A percentile compares a stretch with the other conserved stretches of the same genome.
phyloP scores from a whole-genome alignment of 2,329 filamentous ascomycete species.

The Cylindrodendrum hubeiense region DNA sequence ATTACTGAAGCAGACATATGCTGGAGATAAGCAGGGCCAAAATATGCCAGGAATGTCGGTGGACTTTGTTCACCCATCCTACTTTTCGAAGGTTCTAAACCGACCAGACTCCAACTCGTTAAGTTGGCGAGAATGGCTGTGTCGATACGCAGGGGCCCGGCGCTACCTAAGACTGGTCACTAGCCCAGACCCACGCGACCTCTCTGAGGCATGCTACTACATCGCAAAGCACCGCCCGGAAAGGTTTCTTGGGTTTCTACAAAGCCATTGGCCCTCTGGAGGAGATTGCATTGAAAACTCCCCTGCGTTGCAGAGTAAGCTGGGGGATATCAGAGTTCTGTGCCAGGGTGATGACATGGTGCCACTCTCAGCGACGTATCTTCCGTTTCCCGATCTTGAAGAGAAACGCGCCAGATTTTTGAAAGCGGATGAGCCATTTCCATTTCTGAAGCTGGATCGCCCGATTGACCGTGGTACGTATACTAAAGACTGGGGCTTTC shows the following conservation, averaged over 20 bases:
- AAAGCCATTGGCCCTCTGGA: not conserved
- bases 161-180: not conserved
- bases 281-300: not conserved
- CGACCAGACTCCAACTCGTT: not conserved
- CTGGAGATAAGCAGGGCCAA: accelerated
- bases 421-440: not conserved
- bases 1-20: not conserved
- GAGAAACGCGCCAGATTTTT: not conserved
- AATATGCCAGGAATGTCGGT: not conserved
- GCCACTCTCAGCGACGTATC: not conserved
- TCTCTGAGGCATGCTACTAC: not conserved
- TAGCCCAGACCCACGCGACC: not conserved
- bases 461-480: not conserved
- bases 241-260: not conserved
- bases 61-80: not conserved
- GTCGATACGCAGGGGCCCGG: not conserved
- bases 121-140: slow-evolving; percentile 2
- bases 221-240: not conserved
- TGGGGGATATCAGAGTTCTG: not conserved
- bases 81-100: accelerated
- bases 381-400: not conserved
- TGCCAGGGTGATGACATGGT: not conserved
- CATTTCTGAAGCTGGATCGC: not conserved
- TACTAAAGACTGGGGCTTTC: too few relatives aligned
- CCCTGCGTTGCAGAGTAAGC: not conserved